phyloP scores from a whole-genome alignment of 1,284 basidiomycete genomes.

The Athelia psychrophila region DNA sequence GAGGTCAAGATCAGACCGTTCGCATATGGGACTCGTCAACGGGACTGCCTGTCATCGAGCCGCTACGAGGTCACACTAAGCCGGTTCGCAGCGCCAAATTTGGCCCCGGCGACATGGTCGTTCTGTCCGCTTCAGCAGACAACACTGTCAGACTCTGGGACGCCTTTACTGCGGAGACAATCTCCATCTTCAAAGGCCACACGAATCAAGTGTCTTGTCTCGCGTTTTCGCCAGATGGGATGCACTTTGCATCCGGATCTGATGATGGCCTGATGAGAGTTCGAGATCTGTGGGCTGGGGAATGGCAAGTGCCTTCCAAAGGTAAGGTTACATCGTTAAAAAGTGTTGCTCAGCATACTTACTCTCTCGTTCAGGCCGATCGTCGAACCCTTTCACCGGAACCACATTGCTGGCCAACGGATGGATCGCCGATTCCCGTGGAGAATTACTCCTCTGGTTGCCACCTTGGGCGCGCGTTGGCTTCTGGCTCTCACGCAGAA shows the following conservation, averaged over 20 bases:
- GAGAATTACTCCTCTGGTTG: constrained; percentile 1
- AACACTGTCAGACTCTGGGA: not conserved
- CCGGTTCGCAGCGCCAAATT: constrained; percentile 7
- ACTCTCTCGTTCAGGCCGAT: not conserved
- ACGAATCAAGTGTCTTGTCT: not conserved
- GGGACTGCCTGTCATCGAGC: constrained; percentile 3
- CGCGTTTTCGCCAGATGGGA: not conserved
- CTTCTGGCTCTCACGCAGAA: not conserved
- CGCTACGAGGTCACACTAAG: constrained; percentile 9
- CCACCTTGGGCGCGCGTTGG: not conserved
- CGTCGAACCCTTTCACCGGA: not conserved
- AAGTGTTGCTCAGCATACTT: too few species aligned
- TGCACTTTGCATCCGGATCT: not conserved
- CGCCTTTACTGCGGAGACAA: not conserved
- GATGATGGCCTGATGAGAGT: not conserved
- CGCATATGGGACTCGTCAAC: constrained; percentile 17
- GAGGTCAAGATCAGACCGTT: constrained; percentile 14
- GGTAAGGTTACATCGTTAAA: too few species aligned
- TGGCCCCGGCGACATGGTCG: constrained; percentile 12
- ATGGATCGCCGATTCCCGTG: not conserved
- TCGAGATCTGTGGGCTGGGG: not conserved
- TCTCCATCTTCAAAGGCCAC: not conserved
- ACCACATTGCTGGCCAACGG: not conserved
- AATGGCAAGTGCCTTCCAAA: not conserved
- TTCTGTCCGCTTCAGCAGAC: constrained; percentile 25